Evolutionary conservation across 2,329 filamentous ascomycete genomes (phyloP), one percentile per base, ranked within the genome.

Genomic region (Apiospora hydei): DNA sequence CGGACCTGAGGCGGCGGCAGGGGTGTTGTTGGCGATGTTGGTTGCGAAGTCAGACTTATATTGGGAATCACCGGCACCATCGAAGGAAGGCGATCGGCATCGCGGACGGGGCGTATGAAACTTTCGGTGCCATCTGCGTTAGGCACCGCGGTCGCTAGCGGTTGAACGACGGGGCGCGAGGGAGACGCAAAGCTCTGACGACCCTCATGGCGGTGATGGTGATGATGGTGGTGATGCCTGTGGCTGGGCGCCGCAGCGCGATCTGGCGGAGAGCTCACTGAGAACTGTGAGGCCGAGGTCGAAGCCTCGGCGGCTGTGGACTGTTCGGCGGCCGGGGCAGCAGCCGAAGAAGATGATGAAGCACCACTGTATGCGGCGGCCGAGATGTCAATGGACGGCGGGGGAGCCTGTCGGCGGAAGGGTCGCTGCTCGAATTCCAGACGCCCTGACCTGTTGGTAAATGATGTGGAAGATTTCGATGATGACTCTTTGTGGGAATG

Each of bases 11-110:
- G 85, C 1, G 92, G 90, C 67, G 92, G 92, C 64, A 93, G 87
- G 18, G 95, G 95, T 0, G 95, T 97, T 8, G 94, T 96, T 0
- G 95, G 95, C 16, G 95, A 98, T 72, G 95, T 93, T 11, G 96
- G 96, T 80, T 97, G 95, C n/a, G 96, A 98, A 57, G 89, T 88
- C 70, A 95, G 84, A 70, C 93, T 92, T 14, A 88, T 86, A 74
- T 34, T 51, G 49, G 72, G 72, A 70, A 92, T 85, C 53, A 92
- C 88, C 8, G 92, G 89, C 64, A 92, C 86, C 91, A 96, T 97
- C 70, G 93, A 96, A 67, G 93, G 94, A 72, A 96, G 88, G 73
- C 95, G 91, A 80, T 98, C 94, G 64, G 90, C 87, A 80, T 97
- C 94, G 76, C 94, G 92, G 47, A 96, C 92, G 10, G 93, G 94